Evolutionary conservation across 805 yeast species (phyloP).

Genomic region (Sungouiozyma intestinalis): DNA sequence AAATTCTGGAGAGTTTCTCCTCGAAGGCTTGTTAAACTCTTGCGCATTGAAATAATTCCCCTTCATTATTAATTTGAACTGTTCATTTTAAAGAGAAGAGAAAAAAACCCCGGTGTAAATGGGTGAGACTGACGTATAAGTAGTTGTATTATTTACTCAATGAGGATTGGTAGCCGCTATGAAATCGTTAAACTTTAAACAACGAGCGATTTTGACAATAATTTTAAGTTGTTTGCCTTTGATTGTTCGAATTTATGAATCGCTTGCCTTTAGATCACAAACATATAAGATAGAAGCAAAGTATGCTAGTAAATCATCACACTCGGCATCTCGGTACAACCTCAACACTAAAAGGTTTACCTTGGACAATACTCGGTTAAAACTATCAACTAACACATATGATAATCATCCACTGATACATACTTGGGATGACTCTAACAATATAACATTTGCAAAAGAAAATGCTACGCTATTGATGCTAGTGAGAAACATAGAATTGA

Average conservation of each 20-base stretch:
- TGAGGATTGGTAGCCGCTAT: no score
- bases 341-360: conserved; percentile 1
- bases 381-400: conserved; percentile 22
- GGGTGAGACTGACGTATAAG: no score
- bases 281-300: not conserved
- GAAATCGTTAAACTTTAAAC: not conserved
- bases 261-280: not conserved
- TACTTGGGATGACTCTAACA: not conserved
- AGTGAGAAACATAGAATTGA: conserved; percentile 70
- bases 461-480: conserved; percentile 87
- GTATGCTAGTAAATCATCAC: not conserved
- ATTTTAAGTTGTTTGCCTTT: not conserved
- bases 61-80: no score
- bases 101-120: no score
- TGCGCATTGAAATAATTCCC: no score
- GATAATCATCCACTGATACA: conserved; percentile 9
- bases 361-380: conserved; percentile 4
- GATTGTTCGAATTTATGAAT: not conserved
- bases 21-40: no score
- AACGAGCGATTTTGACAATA: not conserved
- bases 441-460: conserved; percentile 9
- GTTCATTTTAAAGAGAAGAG: no score
- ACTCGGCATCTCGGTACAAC: not conserved
- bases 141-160: no score
- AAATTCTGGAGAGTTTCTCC: no score